Percentiles rank a stretch among this genome's conserved stretches.
Evolutionary conservation across 768 basidiomycete genomes (phyloP).

Genomic region (Boletus vinaceobasis): DNA sequence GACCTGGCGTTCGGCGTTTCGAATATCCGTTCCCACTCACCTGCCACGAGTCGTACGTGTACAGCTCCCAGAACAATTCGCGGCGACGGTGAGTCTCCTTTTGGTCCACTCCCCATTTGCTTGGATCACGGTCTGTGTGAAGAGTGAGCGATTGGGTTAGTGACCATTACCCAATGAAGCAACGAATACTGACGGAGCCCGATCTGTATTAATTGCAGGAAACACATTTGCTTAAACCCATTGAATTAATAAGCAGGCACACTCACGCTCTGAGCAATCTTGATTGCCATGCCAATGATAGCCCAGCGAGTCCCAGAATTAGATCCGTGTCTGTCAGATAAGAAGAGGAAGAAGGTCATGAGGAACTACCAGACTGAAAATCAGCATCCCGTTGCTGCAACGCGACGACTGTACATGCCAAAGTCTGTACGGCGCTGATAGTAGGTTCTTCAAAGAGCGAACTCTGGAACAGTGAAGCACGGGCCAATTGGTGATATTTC

Average conservation of each 20-base stretch:
- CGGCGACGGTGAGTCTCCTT: conserved; percentile 60
- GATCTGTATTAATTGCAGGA: conserved; percentile 42
- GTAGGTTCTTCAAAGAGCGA: conserved; percentile 69
- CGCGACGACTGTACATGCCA: conserved; percentile 40
- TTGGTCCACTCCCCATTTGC: conserved; percentile 58
- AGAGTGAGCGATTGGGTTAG: conserved; percentile 4
- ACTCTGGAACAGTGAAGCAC: conserved; percentile 60
- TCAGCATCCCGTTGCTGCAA: conserved; percentile 31
- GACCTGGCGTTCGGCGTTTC: conserved; percentile 26
- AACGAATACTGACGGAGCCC: conserved; percentile 54
- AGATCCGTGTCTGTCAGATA: conserved; percentile 65
- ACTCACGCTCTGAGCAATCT: conserved; percentile 67
- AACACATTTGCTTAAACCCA: neutral
- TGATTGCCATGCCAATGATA: conserved; percentile 66
- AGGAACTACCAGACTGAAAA: conserved; percentile 43
- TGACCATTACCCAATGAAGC: neutral
- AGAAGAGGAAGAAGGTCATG: conserved; percentile 69
- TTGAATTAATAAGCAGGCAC: conserved; percentile 12
- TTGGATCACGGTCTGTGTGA: conserved; percentile 60
- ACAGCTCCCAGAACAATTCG: conserved; percentile 64
- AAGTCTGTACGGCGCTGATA: conserved; percentile 60
- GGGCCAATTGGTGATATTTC: conserved; percentile 65
- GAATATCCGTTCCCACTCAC: conserved; percentile 12
- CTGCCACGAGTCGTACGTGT: conserved; percentile 37
- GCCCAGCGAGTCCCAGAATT: conserved; percentile 64